Evolutionary conservation across 2,329 filamentous ascomycete species (phyloP).

Genomic region (Cladosporium sp.): DNA sequence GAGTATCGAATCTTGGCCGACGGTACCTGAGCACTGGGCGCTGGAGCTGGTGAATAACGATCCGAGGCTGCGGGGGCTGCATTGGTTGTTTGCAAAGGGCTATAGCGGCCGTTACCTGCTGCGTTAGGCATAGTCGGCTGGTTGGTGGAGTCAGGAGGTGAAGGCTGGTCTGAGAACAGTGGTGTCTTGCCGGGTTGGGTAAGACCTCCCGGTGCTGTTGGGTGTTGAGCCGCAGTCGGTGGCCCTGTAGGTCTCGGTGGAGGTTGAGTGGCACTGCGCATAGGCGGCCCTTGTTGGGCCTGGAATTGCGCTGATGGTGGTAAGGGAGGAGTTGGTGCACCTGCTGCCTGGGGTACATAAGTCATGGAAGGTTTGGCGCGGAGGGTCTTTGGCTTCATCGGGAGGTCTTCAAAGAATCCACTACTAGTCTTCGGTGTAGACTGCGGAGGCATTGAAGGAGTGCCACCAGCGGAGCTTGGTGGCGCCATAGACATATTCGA

Average conservation of each 20-base stretch:
- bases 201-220: conserved; percentile 25
- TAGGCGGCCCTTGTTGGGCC: conserved; percentile 16
- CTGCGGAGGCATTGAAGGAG: conserved; percentile 17
- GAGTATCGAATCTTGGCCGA: conserved; percentile 52
- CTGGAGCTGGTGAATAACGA: conserved; percentile 35
- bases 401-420: conserved; percentile 49
- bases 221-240: conserved; percentile 20
- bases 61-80: conserved; percentile 23
- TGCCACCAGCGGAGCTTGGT: conserved; percentile 32
- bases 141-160: conserved; percentile 21
- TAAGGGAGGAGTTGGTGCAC: conserved; percentile 13
- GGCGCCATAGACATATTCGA: conserved; percentile 13
- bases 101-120: conserved; percentile 9
- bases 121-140: conserved; percentile 23
- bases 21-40: conserved; percentile 34
- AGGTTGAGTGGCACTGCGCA: conserved; percentile 4
- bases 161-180: conserved; percentile 35
- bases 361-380: conserved; percentile 26
- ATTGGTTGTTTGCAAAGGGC: conserved; percentile 23
- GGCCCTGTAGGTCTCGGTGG: conserved; percentile 16
- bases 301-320: conserved; percentile 15
- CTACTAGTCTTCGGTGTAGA: conserved; percentile 27
- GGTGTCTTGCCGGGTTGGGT: conserved; percentile 40
- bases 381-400: conserved; percentile 38
- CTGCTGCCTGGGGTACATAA: conserved; percentile 24